Evolutionary conservation across 1,139 yeast species (phyloP), one percentile per base, ranked within the genome.

Genomic region (Lodderomyces beijingensis): DNA sequence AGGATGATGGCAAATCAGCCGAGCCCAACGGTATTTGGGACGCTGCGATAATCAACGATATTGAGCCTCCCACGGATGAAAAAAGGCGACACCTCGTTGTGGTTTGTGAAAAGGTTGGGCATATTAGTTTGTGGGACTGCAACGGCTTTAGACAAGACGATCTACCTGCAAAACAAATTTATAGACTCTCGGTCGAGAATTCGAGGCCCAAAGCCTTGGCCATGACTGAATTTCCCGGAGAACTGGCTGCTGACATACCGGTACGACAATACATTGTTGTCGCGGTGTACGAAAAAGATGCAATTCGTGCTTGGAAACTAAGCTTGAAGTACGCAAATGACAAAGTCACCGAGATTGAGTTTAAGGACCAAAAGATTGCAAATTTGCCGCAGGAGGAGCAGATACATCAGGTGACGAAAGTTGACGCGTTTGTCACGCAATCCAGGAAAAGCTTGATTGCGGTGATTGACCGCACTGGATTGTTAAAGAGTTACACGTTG

Each of bases 111-210:
- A 63, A 67, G 16, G 79, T 81, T 6, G 70, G 75, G 8, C 59
- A 55, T 37, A 40, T 87, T 7, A 67, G 77, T 13, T 59, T 83
- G 5, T 87, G 91, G 89, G 77, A 80, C 40, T 78, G 91, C 38
- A 48, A 60, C 38, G 60, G 62, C 2, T 30, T 44, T 1, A 45
- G 48, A 11, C 40, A 42, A 40, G 62, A 59, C 37, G 65, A 62
- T 36, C 43, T 45, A 30, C 51, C 55, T 5, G 69, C 59, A 0
- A 47, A 43, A 6, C 44, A 62, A 17, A 38, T 62, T 4, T 21
- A 32, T 7, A 45, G 43, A 18, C 7, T 10, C 7, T 10, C 14
- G 11, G 11, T 14, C 10, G 22, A 39, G 37, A 6, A 33, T 29
- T 5, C 35, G n/a, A 40, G 38, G 7, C 69, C 69, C 0, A 44